Evolutionary conservation across 306 rosid genomes (phyloP).

Genomic region (Mimosa bimucronata): DNA sequence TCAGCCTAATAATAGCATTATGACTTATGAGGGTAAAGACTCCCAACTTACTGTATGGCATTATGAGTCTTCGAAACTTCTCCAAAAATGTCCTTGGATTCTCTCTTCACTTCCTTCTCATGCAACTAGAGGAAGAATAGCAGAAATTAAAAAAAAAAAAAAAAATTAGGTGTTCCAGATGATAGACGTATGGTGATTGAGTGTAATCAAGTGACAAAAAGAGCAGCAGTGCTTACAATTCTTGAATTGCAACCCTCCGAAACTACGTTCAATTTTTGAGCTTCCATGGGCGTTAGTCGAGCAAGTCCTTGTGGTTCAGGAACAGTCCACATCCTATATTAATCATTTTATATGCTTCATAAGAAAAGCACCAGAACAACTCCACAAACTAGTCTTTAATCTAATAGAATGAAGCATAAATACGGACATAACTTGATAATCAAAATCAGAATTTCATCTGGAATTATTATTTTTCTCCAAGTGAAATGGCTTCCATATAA

Average conservation of each 20-base stretch:
- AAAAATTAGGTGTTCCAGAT: slow-evolving; percentile 11
- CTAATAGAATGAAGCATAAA: neutral
- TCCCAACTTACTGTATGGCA: slow-evolving; percentile 70
- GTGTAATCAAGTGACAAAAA: slow-evolving; percentile 5
- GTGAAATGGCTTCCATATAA: neutral
- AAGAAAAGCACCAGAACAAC: slow-evolving; percentile 30
- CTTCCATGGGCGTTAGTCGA: slow-evolving; percentile 63
- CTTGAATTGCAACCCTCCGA: slow-evolving; percentile 83
- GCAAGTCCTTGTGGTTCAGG: slow-evolving; percentile 69
- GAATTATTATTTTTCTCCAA: neutral
- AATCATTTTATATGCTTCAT: slow-evolving; percentile 27
- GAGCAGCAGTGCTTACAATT: slow-evolving; percentile 57
- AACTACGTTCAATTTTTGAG: slow-evolving; percentile 59
- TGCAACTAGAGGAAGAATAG: slow-evolving; percentile 60
- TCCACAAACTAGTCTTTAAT: neutral
- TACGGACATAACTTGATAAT: neutral
- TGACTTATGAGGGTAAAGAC: slow-evolving; percentile 25
- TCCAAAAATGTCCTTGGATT: slow-evolving; percentile 54
- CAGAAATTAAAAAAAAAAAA: slow-evolving; percentile 29
- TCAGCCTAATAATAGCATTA: slow-evolving; percentile 24
- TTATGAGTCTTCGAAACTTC: slow-evolving; percentile 73
- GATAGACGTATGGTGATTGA: slow-evolving; percentile 1
- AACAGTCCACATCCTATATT: slow-evolving; percentile 80
- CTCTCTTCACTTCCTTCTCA: slow-evolving; percentile 73
- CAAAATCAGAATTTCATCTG: neutral